A percentile compares a stretch with the other conserved stretches of the same genome.
Conservation (phyloP, 2,329 filamentous ascomycete species). For the Cladosporium sp. region DNA sequence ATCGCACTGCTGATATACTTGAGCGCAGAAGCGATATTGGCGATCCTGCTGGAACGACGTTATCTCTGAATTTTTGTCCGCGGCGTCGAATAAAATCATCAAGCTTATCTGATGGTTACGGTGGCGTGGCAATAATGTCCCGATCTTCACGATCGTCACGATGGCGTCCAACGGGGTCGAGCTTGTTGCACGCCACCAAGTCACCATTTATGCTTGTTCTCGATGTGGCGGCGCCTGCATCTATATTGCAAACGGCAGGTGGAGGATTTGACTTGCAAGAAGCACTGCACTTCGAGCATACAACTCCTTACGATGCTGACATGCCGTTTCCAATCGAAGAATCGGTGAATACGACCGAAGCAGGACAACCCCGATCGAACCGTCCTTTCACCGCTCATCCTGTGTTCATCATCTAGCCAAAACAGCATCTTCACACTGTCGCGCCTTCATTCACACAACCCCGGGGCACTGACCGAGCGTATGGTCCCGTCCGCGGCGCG, state of each 20-base stretch:
- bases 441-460: not conserved
- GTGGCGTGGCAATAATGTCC: not conserved
- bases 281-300: not conserved
- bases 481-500: not conserved
- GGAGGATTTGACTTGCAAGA: not conserved
- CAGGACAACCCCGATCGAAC: not conserved
- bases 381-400: not conserved
- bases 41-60: not conserved
- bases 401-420: not conserved
- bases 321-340: not conserved
- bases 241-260: not conserved
- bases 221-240: not conserved
- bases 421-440: not conserved
- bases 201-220: slow-evolving; percentile 6
- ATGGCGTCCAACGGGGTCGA: not conserved
- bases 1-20: not conserved
- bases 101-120: not conserved
- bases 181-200: slow-evolving; percentile 1
- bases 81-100: not conserved
- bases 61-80: not conserved
- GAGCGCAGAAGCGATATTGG: not conserved
- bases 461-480: not conserved
- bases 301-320: not conserved
- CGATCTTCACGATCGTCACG: not conserved
- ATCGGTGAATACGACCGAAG: not conserved